Base-by-base conservation (phyloP, 331 rosid species). In the Spiraea crenata region DNA sequence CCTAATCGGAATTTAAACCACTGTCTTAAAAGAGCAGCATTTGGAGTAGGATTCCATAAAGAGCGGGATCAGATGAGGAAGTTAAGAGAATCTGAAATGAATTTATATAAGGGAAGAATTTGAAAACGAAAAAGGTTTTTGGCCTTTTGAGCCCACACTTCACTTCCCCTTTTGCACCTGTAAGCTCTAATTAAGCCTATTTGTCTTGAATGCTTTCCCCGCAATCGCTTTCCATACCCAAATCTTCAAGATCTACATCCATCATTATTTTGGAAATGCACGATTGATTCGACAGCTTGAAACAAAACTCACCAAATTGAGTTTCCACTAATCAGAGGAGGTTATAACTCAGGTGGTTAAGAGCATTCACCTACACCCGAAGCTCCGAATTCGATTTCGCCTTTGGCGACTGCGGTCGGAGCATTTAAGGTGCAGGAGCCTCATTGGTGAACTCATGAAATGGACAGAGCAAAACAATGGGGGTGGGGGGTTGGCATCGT, bases 381-480 rank as follows among this genome's bases (percentile, higher is more conserved):
- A 25, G 31, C 31, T 25, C 31, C 31, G 31, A 25, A 2, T 25
- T 25, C 2, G 31, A 25, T 25, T 25, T 25, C 31, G 31, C 31
- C 31, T 25, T 25, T 25, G 31, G 31, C 31, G 31, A 25, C 31
- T 2, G 31, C 31, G 31, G 31, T 25, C 31, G 49, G 40, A 37
- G 67, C 57, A 57, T 39, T 67, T 3, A 72, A 68, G 50, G 49
- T 44, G 69, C 40, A 57, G 45, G 70, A 78, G 76, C 74, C 72
- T 72, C 80, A 76, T 51, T 77, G 81, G 79, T 42, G 81, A 52
- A 57, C 25, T 70, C 79, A 78, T 63, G 3, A 67, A 41, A 4
- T 54, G 65, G 46, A 65, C 74, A 40, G 76, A 52, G 74, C 59
- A 69, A 56, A 38, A 65, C 64, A n/a, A 17, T 11, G 5, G 56